Evolutionary conservation across 352 stramenopile species (phyloP), one percentile per base, ranked within the genome.

Genomic region (Thraustotheca clavata): DNA sequence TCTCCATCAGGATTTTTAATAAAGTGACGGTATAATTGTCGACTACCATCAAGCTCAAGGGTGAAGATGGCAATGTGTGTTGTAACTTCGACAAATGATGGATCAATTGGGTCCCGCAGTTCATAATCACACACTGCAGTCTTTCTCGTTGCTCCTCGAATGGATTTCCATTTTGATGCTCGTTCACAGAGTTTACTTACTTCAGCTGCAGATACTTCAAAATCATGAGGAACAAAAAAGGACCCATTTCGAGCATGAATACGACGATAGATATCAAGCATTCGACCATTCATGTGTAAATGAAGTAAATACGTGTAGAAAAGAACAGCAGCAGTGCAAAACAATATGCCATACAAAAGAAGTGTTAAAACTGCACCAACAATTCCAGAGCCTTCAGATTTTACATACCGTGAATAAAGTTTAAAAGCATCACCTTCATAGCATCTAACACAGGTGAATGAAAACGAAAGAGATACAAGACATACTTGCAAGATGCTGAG

Each of bases 141-240:
- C 52, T 88, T 89, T 26, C 85, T 76, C 38, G 81, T 76, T 1
- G 71, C 71, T 11, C 85, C 87, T 4, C 67, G 67, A 3, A 77
- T 73, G 0, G 76, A 80, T 67, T 80, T 80, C 77, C 80, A 96
- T 0, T 75, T 76, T n/a, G 52, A 67, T 0, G 86, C 84, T 18
- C 79, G 63, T 16, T 73, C 72, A 63, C 78, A 89, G 8, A 94
- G 75, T n/a, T 73, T 63, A 24, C 76, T 59, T 14, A 97, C 67
- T 63, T 96, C 88, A 14, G 80, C 67, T 1, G 81, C 52, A 3
- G 80, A 89, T 18, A 97, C 62, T 46, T 97, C 89, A 48, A 84
- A 78, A 69, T 97, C 88, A 40, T 96, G 77, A n/a, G 89, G 89
- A 14, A 96, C 68, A 60, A 96, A 95, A 43, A 96, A 91, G 0